Conservation (phyloP, 177 flowering plant genomes). For the Vitis hybrid region DNA sequence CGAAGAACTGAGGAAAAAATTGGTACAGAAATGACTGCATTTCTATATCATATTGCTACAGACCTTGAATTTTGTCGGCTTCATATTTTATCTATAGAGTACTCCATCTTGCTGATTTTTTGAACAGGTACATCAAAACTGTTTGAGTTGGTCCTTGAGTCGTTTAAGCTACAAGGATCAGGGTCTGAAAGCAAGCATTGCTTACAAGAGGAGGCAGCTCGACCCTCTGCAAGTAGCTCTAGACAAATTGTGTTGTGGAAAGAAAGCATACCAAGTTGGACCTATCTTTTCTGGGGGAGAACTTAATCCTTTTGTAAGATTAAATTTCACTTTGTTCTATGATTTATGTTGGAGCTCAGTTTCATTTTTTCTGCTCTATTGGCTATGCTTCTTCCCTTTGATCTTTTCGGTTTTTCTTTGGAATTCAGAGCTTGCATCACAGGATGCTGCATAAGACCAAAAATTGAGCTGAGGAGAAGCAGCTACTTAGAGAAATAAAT, state of each 20-base stretch:
- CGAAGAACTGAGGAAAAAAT: not conserved
- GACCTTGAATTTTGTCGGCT: no score
- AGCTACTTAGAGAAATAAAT: conserved; percentile 3
- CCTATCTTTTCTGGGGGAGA: not conserved
- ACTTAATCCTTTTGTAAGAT: conserved; percentile 10
- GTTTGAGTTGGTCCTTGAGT: no score
- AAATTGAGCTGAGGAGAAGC: conserved; percentile 7
- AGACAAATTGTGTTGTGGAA: conserved; percentile 6
- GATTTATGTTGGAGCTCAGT: no score
- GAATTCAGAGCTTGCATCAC: conserved; percentile 11
- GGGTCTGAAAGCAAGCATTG: no score
- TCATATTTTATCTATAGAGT: no score
- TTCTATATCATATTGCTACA: no score
- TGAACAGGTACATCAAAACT: no score
- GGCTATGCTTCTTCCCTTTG: not conserved
- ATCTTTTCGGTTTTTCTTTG: not conserved
- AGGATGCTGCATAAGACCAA: conserved; percentile 11
- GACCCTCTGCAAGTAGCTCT: not conserved
- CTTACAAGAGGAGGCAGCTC: not conserved
- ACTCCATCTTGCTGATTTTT: no score
- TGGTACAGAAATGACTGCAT: not conserved
- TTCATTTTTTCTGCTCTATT: no score
- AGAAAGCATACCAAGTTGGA: not conserved
- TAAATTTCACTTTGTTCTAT: not conserved
- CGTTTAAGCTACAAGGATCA: no score